A percentile compares a stretch with the other conserved stretches of the same genome.
phyloP scores from a whole-genome alignment of 106 monocot species.

The Allium sativum region DNA sequence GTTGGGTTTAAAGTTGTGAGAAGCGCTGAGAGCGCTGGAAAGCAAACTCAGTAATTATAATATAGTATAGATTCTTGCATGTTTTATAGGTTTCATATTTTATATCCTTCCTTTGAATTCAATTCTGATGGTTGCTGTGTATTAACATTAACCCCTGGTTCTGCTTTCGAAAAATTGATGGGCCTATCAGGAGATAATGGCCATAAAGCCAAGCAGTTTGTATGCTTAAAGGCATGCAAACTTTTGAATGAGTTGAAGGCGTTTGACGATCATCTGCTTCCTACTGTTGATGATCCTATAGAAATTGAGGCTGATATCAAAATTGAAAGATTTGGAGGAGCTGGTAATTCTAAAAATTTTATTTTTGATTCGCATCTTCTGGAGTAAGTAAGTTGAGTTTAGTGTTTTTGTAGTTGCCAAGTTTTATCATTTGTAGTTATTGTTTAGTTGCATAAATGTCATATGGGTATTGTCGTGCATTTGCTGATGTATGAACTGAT shows the following conservation, averaged over 20 bases:
- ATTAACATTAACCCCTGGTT: slow-evolving; percentile 65
- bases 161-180: slow-evolving; percentile 57
- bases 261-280: slow-evolving; percentile 71
- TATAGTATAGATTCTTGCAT: too few relatives aligned
- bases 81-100: slow-evolving; percentile 42
- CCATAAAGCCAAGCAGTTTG: slow-evolving; percentile 58
- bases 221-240: slow-evolving; percentile 78
- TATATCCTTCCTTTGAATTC: slow-evolving; percentile 43
- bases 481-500: too few relatives aligned
- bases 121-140: slow-evolving; percentile 38
- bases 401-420: neutral
- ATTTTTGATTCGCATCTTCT: neutral
- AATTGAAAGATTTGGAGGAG: slow-evolving; percentile 21
- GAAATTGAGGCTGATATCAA: slow-evolving; percentile 21
- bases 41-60: too few relatives aligned
- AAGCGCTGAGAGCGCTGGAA: too few relatives aligned
- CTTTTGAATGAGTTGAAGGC: slow-evolving; percentile 64
- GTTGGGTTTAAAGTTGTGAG: neutral
- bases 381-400: neutral
- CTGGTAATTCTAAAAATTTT: slow-evolving; percentile 30
- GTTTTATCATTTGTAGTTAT: neutral
- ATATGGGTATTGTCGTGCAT: too few relatives aligned
- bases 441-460: too few relatives aligned
- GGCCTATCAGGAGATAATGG: slow-evolving; percentile 46
- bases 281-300: slow-evolving; percentile 27